These are phyloP conservation scores for Debaryomyces udenii DNA, from an alignment of 1,139 yeast species.

Conservation along the genomic window DNA sequence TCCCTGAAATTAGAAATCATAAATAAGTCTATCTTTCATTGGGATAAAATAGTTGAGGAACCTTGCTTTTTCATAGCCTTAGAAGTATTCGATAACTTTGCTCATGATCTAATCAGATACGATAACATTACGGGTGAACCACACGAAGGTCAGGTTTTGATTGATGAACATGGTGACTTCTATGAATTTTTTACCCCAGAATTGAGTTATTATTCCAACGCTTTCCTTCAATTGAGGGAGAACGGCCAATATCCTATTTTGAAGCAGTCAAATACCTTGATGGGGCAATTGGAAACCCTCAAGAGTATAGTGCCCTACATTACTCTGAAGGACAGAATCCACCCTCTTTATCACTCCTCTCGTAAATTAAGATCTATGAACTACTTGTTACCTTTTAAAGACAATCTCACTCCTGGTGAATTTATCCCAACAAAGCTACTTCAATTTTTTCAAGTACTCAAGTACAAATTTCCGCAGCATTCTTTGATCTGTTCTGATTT, in stretches of 20 bases:
- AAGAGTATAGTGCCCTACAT: conserved; percentile 36
- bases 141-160: conserved; percentile 74
- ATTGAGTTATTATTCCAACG: conserved; percentile 61
- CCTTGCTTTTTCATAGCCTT: conserved; percentile 81
- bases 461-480: conserved; percentile 74
- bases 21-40: conserved; percentile 75
- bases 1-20: conserved; percentile 59
- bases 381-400: conserved; percentile 59
- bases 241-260: conserved; percentile 42
- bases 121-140: conserved; percentile 71
- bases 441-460: conserved; percentile 66
- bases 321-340: conserved; percentile 36
- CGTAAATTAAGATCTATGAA: conserved; percentile 33
- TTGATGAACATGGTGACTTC: conserved; percentile 76
- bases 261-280: conserved; percentile 22
- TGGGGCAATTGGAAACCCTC: conserved; percentile 26
- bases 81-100: conserved; percentile 83
- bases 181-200: conserved; percentile 74
- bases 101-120: conserved; percentile 81
- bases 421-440: conserved; percentile 77
- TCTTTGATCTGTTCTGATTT: conserved; percentile 75
- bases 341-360: conserved; percentile 45
- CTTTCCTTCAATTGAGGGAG: conserved; percentile 58
- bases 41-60: conserved; percentile 64
- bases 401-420: conserved; percentile 72